Base-by-base conservation (phyloP, 345 rosid genomes). In the Sisymbrium altissimum region DNA sequence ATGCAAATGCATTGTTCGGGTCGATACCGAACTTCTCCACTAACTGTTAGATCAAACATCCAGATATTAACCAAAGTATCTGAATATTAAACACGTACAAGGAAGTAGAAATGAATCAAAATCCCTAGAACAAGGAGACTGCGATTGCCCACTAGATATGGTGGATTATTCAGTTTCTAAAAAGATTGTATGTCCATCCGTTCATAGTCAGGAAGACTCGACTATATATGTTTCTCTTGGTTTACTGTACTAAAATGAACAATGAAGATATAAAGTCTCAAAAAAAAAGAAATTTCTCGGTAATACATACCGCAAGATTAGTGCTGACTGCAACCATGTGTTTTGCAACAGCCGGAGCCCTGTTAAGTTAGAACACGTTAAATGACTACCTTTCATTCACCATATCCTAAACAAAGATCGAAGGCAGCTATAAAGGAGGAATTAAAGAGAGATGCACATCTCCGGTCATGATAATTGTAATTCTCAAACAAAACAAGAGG, bases 311-410 rank as follows among this genome's bases (percentile, higher is more conserved):
- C 89, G 43, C 66, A 60, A 90, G 92, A 80, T 95, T 95, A 59
- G 97, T 92, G 83, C 97, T 95, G 82, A 95, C 92, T 21, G 99
- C 99, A 78, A 95, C 97, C 99, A 95, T 95, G 82, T 95, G 99
- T 83, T 95, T 95, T 68, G 93, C 91, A 80, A 95, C 97, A 27
- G 97, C 97, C 59, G 91, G 84, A 76, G 91, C 87, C 80, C 99
- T 95, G 70, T 73, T 64, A 78, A 46, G 44, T 45, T 29, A 70
- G 50, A 32, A 48, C 29, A 48, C 39, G 72, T 45, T 70, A 48
- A 29, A 71, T 56, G 41, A 77, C 35, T 38, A 44, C 2, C 38
- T 29, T 14, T 44, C 29, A 75, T 39, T 14, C 33, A 48, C 23
- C 7, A 46, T 39, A 48, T 13, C n/a, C 11, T 48, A 48, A 57